Evolutionary conservation across 257 asterid genomes (phyloP).

Genomic region (Lantana camara): DNA sequence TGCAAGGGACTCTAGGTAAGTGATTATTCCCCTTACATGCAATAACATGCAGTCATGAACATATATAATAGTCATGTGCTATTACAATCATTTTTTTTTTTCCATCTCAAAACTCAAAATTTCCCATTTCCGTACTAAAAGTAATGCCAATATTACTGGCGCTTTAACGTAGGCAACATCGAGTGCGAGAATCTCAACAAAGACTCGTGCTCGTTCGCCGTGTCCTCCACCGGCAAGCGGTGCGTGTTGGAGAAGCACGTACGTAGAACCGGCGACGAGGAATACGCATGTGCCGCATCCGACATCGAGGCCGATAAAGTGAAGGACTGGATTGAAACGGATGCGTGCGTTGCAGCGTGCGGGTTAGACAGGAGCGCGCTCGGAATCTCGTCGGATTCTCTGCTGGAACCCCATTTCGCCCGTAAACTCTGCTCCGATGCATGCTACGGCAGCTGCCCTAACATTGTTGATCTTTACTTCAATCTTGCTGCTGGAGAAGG

Average conservation of each 20-base stretch:
- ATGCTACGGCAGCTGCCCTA: constrained; percentile 66
- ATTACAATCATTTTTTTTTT: no score
- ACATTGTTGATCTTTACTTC: constrained; percentile 76
- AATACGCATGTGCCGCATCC: constrained; percentile 54
- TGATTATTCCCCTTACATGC: neutral
- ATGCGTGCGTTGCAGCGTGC: constrained; percentile 59
- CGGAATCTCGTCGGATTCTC: constrained; percentile 87
- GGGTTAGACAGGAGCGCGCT: constrained; percentile 60
- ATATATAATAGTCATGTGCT: neutral
- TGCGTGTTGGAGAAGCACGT: constrained; percentile 74
- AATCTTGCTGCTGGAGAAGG: constrained; percentile 89
- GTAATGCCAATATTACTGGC: no score
- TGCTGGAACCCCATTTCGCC: constrained; percentile 55
- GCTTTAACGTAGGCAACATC: constrained; percentile 38
- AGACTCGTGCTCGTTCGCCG: constrained; percentile 64
- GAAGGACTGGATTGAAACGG: constrained; percentile 60
- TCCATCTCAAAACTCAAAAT: no score
- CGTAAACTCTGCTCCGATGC: constrained; percentile 61
- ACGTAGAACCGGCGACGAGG: constrained; percentile 47
- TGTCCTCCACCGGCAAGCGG: constrained; percentile 59
- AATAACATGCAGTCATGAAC: neutral
- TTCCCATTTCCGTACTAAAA: no score
- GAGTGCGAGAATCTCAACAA: constrained; percentile 48
- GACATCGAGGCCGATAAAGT: constrained; percentile 59
- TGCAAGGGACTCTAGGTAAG: constrained; percentile 41